Evolutionary conservation across 2,329 filamentous ascomycete species (phyloP).

Genomic region (Aspergillus vadensis): DNA sequence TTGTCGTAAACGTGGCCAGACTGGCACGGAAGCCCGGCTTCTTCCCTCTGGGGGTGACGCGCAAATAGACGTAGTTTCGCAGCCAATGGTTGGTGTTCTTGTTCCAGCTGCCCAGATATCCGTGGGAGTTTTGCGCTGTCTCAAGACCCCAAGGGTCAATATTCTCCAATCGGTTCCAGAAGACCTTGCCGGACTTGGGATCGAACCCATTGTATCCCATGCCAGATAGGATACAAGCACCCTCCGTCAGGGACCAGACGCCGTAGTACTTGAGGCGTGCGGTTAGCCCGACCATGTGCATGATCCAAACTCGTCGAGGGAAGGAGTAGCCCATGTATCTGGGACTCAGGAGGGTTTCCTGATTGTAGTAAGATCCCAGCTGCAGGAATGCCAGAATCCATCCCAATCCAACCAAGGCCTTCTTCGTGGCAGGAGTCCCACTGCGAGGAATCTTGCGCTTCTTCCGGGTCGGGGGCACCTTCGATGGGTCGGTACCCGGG

Average conservation of each 20-base stretch:
- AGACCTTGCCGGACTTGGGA: slow-evolving; percentile 76
- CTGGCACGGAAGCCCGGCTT: slow-evolving; percentile 96
- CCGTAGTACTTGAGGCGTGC: slow-evolving; percentile 93
- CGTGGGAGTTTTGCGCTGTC: slow-evolving; percentile 87
- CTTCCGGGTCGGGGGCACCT: slow-evolving; percentile 82
- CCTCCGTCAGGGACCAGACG: slow-evolving; percentile 91
- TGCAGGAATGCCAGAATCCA: slow-evolving; percentile 82
- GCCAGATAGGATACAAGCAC: slow-evolving; percentile 88
- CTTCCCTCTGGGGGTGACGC: slow-evolving; percentile 91
- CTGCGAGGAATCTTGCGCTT: slow-evolving; percentile 91
- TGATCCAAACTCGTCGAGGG: slow-evolving; percentile 70
- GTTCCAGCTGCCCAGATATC: slow-evolving; percentile 91
- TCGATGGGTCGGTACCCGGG: slow-evolving; percentile 76
- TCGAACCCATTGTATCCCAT: slow-evolving; percentile 95
- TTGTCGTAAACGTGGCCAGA: slow-evolving; percentile 89
- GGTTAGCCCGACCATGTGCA: slow-evolving; percentile 83
- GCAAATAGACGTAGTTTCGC: slow-evolving; percentile 90
- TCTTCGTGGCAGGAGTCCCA: slow-evolving; percentile 78
- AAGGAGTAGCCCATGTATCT: slow-evolving; percentile 69
- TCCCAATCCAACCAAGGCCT: slow-evolving; percentile 69
- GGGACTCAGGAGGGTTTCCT: slow-evolving; percentile 64
- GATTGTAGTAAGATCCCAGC: slow-evolving; percentile 68
- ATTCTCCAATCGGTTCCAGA: slow-evolving; percentile 88
- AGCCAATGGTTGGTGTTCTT: slow-evolving; percentile 99
- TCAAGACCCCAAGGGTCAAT: slow-evolving; percentile 85